Conservation (phyloP, 2,329 filamentous ascomycete species). For the Lachnellula subtilissima region DNA sequence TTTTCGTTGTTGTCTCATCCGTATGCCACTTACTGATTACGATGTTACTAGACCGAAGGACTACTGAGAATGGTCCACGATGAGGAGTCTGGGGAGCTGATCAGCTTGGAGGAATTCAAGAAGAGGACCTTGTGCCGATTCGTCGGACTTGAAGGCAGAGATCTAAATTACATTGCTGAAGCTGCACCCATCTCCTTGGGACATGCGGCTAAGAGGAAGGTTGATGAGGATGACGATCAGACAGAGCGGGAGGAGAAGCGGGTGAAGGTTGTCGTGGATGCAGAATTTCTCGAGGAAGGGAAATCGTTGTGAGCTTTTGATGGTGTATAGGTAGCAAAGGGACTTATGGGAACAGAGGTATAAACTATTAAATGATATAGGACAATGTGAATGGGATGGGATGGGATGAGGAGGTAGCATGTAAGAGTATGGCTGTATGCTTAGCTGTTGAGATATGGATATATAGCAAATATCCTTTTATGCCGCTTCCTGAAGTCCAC, state of each 20-base stretch:
- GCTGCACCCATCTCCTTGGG: too few species aligned
- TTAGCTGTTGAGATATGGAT: too few species aligned
- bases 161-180: too few species aligned
- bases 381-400: too few species aligned
- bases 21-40: neutral
- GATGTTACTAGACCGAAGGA: slow-evolving; percentile 12
- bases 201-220: neutral
- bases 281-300: neutral
- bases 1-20: neutral
- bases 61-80: slow-evolving; percentile 38
- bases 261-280: neutral
- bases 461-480: too few species aligned
- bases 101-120: slow-evolving; percentile 55
- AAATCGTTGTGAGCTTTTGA: too few species aligned
- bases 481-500: too few species aligned
- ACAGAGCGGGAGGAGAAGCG: neutral
- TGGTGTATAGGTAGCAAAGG: too few species aligned
- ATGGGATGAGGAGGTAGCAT: too few species aligned
- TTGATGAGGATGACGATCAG: neutral
- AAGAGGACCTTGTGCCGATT: slow-evolving; percentile 33
- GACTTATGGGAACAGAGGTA: too few species aligned
- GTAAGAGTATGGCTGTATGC: too few species aligned
- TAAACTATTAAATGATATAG: too few species aligned
- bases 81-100: slow-evolving; percentile 54
- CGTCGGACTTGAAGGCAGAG: neutral